Evolutionary conservation across 1,139 yeast species (phyloP).

Genomic region (Pichia sp.): DNA sequence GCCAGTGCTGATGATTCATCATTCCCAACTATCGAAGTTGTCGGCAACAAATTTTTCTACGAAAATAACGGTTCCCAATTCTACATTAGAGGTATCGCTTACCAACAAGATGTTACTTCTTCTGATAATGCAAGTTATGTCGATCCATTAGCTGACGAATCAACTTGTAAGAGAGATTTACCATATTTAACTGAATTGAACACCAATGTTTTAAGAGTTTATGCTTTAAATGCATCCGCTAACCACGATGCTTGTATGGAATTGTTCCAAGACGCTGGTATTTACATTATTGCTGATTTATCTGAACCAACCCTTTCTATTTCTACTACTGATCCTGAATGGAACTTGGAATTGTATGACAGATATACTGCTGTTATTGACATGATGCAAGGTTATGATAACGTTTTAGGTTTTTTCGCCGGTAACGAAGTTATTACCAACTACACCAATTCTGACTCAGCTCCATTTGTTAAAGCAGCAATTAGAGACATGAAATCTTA

Average conservation of each 20-base stretch:
- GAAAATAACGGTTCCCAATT: slow-evolving; percentile 78
- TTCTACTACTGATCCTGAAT: slow-evolving; percentile 43
- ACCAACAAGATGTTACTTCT: slow-evolving; percentile 64
- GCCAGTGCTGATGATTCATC: slow-evolving; percentile 26
- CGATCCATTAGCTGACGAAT: slow-evolving; percentile 49
- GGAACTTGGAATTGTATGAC: slow-evolving; percentile 55
- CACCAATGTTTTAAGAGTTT: slow-evolving; percentile 46
- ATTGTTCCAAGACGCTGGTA: slow-evolving; percentile 45
- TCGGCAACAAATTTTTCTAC: slow-evolving; percentile 69
- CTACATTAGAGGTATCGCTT: slow-evolving; percentile 74
- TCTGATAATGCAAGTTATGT: slow-evolving; percentile 41
- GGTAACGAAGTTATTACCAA: slow-evolving; percentile 78
- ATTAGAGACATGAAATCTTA: slow-evolving; percentile 68
- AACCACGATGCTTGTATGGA: slow-evolving; percentile 49
- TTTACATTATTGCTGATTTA: slow-evolving; percentile 46
- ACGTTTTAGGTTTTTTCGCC: slow-evolving; percentile 72
- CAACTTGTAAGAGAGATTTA: slow-evolving; percentile 52
- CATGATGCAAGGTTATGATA: slow-evolving; percentile 56
- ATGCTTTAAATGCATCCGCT: slow-evolving; percentile 44
- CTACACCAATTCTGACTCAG: slow-evolving; percentile 57
- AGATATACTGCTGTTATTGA: slow-evolving; percentile 60
- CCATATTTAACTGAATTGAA: slow-evolving; percentile 40
- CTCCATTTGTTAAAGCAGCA: slow-evolving; percentile 78
- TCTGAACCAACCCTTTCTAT: slow-evolving; percentile 45
- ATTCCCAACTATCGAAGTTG: slow-evolving; percentile 48